Base-by-base conservation (phyloP, 2,329 filamentous ascomycete genomes). In the Beauveria pseudobassiana region DNA sequence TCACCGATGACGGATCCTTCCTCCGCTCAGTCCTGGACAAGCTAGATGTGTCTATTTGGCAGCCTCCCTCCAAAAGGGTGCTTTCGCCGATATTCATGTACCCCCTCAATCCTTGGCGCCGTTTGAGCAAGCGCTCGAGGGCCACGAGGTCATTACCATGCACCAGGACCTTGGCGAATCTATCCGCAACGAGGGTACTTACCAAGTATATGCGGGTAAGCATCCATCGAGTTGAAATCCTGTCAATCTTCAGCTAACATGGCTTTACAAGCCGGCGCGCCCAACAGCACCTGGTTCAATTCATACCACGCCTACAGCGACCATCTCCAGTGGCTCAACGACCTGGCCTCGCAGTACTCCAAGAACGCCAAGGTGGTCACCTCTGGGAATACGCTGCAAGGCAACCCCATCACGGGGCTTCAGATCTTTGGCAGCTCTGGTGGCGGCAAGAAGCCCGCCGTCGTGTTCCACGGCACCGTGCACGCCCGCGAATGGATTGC, bases 401-500 rank as follows among this genome's bases (percentile, higher is more conserved):
- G 79, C 3, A 75, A 78, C 45, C 64, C 72, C 61, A 91, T 93
- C 59, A 81, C 83, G 12, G 90, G 87, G 0, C 73, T 86, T 48
- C 82, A 85, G 64, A 74, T 86, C 59, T 85, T 76, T 71, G 83
- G 82, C 2, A 73, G 68, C 56, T 68, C 68, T 1, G 76, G 76
- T 1, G 75, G 74, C 56, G 77, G 78, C 34, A 70, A 61, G 59
- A 61, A 81, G 64, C 81, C 81, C 1, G 83, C 80, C 20, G 71
- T 84, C 49, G 75, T 86, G 49, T 79, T 81, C 67, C 83, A 86
- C 68, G 80, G 78, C 14, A 86, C 79, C 26, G 80, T 84, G 14
- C 84, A 87, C 68, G 82, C 82, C 9, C 76, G 83, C 49, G 83
- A 87, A 69, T 86, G 83, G 84, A 82, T 86, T 58, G 77, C 78